A percentile compares a stretch with the other conserved stretches of the same genome.
Evolutionary conservation across 495 filamentous ascomycete species (phyloP).

Genomic region (Choiromyces venosus): DNA sequence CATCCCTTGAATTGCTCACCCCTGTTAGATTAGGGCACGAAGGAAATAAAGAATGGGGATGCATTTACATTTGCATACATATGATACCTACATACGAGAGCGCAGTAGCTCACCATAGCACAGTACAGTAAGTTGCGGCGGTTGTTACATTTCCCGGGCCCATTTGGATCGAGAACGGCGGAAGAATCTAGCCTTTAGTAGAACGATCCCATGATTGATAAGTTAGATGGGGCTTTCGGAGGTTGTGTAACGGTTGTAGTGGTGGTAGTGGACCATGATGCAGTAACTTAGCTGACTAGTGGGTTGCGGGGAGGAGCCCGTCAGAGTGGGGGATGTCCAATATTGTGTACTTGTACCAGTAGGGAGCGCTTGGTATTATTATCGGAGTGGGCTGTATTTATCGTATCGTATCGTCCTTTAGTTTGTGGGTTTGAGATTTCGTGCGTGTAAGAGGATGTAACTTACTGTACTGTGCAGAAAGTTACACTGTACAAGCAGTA

Average conservation of each 20-base stretch:
- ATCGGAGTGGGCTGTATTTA: not conserved
- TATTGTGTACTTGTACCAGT: not conserved
- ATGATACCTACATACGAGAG: not conserved
- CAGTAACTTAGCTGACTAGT: not conserved
- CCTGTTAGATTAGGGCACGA: not conserved
- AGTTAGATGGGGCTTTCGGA: not conserved
- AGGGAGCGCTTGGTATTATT: not conserved
- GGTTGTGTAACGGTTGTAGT: not conserved
- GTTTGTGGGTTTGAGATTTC: not conserved
- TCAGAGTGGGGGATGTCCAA: not conserved
- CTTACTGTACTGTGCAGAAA: not conserved
- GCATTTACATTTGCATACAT: not conserved
- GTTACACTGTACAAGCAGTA: not conserved
- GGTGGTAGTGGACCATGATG: not conserved
- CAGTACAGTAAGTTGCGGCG: not conserved
- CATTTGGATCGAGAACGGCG: not conserved
- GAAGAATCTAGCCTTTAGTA: not conserved
- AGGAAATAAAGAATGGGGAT: not conserved
- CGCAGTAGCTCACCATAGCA: not conserved
- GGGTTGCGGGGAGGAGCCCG: not conserved
- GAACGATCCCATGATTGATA: not conserved
- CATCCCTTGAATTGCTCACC: not conserved
- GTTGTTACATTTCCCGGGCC: not conserved
- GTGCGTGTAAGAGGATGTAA: not conserved
- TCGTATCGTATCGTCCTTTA: not conserved